phyloP scores from a whole-genome alignment of 495 filamentous ascomycete species.

The Xylaria castorea region DNA sequence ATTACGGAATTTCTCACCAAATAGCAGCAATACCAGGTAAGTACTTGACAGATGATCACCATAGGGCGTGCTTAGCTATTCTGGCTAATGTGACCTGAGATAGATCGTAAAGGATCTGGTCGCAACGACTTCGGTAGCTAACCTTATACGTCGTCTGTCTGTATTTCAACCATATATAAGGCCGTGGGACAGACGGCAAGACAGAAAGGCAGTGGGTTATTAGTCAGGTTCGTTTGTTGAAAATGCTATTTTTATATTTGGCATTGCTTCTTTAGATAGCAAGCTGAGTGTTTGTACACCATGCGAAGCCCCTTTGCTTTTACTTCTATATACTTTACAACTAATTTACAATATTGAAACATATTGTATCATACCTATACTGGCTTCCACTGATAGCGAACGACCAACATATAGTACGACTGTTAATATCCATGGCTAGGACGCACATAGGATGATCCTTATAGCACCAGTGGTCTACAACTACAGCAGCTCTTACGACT shows the following conservation, averaged over 20 bases:
- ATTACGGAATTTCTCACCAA: neutral
- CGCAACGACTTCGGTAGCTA: neutral
- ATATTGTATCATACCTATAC: neutral
- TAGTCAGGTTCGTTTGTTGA: neutral
- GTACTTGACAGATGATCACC: neutral
- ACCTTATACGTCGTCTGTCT: neutral
- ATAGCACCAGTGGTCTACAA: neutral
- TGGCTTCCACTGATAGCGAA: neutral
- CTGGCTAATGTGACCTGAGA: neutral
- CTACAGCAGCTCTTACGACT: constrained; percentile 5
- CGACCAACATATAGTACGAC: neutral
- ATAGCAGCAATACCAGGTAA: neutral
- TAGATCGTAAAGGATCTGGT: neutral
- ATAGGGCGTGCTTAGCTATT: neutral
- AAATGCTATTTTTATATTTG: neutral
- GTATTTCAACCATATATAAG: neutral
- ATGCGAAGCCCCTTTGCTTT: neutral
- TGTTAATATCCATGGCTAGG: neutral
- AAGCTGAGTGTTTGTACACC: neutral
- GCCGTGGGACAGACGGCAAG: neutral
- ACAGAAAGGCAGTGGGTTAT: neutral
- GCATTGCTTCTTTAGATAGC: neutral
- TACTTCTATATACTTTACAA: neutral
- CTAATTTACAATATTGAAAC: neutral
- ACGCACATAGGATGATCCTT: no score